phyloP scores from a whole-genome alignment of 2,329 filamentous ascomycete species.

The Claviceps fusiformis region DNA sequence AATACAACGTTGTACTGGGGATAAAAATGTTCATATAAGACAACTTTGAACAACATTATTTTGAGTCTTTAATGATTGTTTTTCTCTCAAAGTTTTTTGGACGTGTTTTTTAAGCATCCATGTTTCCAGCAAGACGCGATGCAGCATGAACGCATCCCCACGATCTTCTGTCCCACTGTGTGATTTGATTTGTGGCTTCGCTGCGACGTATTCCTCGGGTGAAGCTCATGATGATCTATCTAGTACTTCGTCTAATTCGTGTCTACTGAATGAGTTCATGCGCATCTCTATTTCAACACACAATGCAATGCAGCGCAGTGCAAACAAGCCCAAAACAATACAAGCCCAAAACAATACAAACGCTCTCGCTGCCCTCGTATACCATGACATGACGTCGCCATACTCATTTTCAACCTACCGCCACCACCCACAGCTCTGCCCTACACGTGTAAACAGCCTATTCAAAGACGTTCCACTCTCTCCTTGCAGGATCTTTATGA shows the following conservation, averaged over 20 bases:
- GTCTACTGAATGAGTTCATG: neutral
- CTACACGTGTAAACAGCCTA: neutral
- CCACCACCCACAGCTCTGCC: neutral
- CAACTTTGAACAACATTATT: no score
- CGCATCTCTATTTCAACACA: neutral
- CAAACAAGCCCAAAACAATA: neutral
- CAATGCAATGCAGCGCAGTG: neutral
- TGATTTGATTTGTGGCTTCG: no score
- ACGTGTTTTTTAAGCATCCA: no score
- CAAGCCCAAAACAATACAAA: neutral
- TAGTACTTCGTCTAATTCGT: neutral
- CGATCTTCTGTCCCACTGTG: no score
- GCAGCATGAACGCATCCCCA: no score
- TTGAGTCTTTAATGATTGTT: no score
- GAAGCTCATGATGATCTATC: neutral
- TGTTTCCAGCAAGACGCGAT: no score
- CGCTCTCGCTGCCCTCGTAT: neutral
- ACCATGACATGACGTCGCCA: neutral
- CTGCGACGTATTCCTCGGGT: neutral
- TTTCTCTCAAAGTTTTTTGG: no score
- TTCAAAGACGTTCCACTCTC: neutral
- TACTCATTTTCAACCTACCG: neutral
- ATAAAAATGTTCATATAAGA: no score
- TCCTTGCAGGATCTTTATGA: neutral
- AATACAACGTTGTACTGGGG: no score